Conservation (phyloP, 2,329 filamentous ascomycete species). For the Scortechinia acanthostroma region DNA sequence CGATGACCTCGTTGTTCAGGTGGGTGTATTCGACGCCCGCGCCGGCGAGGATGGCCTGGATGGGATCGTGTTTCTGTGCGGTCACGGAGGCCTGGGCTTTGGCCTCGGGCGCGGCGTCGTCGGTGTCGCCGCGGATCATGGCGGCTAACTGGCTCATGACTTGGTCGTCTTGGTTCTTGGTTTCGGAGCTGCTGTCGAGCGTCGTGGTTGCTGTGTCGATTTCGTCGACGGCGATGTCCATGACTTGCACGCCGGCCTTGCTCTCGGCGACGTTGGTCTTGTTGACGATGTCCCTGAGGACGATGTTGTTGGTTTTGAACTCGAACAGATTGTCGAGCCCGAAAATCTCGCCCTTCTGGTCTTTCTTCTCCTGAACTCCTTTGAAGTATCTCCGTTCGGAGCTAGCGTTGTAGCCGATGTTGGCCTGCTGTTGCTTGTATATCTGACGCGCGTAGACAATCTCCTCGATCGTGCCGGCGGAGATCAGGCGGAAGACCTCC, state of each 20-base stretch:
- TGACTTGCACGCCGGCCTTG: slow-evolving; percentile 73
- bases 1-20: slow-evolving; percentile 91
- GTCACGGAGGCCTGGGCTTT: slow-evolving; percentile 16
- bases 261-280: slow-evolving; percentile 96
- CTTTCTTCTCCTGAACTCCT: slow-evolving; percentile 77
- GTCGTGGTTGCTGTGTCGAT: slow-evolving; percentile 43
- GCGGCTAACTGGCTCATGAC: slow-evolving; percentile 67
- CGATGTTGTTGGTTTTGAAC: slow-evolving; percentile 70
- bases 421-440: slow-evolving; percentile 98
- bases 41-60: slow-evolving; percentile 80
- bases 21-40: slow-evolving; percentile 93
- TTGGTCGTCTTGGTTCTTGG: slow-evolving; percentile 39
- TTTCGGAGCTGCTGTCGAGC: slow-evolving; percentile 41
- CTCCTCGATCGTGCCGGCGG: slow-evolving; percentile 88
- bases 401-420: slow-evolving; percentile 91
- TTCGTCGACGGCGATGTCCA: slow-evolving; percentile 64
- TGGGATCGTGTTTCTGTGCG: slow-evolving; percentile 56
- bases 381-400: slow-evolving; percentile 91
- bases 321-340: slow-evolving; percentile 80
- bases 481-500: slow-evolving; percentile 88
- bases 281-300: slow-evolving; percentile 92
- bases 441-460: slow-evolving; percentile 95
- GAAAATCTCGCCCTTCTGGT: slow-evolving; percentile 88
- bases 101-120: slow-evolving; percentile 20
- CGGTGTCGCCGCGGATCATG: slow-evolving; percentile 37